phyloP scores from a whole-genome alignment of 2,329 filamentous ascomycete species.

The Microsporum ferrugineum region DNA sequence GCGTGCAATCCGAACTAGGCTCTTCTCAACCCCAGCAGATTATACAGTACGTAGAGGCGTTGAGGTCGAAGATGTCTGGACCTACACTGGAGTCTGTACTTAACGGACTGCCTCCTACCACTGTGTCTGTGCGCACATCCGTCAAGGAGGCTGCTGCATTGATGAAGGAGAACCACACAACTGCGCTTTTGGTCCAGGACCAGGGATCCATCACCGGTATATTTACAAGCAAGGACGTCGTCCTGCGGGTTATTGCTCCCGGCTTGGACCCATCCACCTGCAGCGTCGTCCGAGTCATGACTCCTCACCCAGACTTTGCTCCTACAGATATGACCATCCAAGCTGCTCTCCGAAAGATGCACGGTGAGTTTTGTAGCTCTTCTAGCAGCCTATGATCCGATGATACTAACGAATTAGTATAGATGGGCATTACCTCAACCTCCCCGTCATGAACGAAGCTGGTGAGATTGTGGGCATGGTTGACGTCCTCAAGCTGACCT shows the following conservation, averaged over 20 bases:
- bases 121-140: slow-evolving; percentile 88
- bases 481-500: slow-evolving; percentile 94
- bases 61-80: slow-evolving; percentile 93
- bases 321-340: slow-evolving; percentile 99
- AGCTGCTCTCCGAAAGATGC: slow-evolving; percentile 96
- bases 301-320: slow-evolving; percentile 95
- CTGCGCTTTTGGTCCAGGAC: slow-evolving; percentile 89
- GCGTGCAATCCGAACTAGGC: slow-evolving; percentile 92
- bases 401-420: slow-evolving; percentile 13
- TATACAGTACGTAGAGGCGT: slow-evolving; percentile 95
- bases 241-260: slow-evolving; percentile 92
- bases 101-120: slow-evolving; percentile 81
- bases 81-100: slow-evolving; percentile 91
- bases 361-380: slow-evolving; percentile 51
- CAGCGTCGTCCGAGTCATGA: slow-evolving; percentile 98
- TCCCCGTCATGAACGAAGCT: slow-evolving; percentile 94
- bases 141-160: slow-evolving; percentile 89
- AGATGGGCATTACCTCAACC: slow-evolving; percentile 97
- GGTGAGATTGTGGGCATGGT: slow-evolving; percentile 99
- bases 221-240: slow-evolving; percentile 98
- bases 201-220: slow-evolving; percentile 96
- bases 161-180: slow-evolving; percentile 99
- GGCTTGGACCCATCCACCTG: slow-evolving; percentile 88
- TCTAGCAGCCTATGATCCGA: slow-evolving; percentile 3
- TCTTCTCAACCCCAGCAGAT: slow-evolving; percentile 96